Evolutionary conservation across 495 filamentous ascomycete genomes (phyloP).

Genomic region (Tirmania nivea): DNA sequence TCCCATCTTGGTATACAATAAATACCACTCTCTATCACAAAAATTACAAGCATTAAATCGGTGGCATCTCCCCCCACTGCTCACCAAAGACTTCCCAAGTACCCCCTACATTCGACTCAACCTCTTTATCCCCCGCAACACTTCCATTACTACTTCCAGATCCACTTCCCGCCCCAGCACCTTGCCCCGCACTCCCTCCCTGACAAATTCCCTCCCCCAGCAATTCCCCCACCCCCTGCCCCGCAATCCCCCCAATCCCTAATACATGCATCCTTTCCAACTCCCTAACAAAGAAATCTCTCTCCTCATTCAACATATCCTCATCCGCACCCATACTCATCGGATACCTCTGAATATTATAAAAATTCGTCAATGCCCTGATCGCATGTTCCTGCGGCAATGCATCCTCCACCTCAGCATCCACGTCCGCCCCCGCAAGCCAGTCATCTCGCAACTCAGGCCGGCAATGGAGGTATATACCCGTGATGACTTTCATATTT

Average conservation of each 20-base stretch:
- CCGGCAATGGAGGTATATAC: conserved; percentile 77
- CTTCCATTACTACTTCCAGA: background rate
- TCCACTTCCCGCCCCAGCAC: background rate
- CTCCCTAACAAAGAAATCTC: conserved; percentile 78
- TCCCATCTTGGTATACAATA: background rate
- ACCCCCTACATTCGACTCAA: conserved; percentile 80
- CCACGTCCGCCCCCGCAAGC: conserved; percentile 75
- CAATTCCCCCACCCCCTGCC: conserved; percentile 24
- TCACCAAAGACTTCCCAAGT: conserved; percentile 94
- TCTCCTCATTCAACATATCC: conserved; percentile 47
- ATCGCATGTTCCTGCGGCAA: conserved; percentile 77
- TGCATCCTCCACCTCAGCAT: conserved; percentile 79
- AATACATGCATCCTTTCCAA: conserved; percentile 55
- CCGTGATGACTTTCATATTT: conserved; percentile 97
- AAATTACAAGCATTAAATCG: background rate
- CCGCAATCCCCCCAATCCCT: conserved; percentile 19
- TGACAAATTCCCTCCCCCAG: conserved; percentile 27
- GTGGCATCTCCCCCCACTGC: conserved; percentile 32
- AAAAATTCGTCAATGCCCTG: conserved; percentile 73
- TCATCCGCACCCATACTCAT: conserved; percentile 57
- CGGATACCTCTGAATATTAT: conserved; percentile 62
- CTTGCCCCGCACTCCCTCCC: conserved; percentile 22
- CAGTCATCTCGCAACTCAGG: conserved; percentile 90
- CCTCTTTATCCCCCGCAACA: conserved; percentile 46
- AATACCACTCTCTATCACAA: background rate